Percentiles rank a stretch among this genome's conserved stretches.
Conservation (phyloP, 1,284 basidiomycete species). For the Dichomitus squalens region DNA sequence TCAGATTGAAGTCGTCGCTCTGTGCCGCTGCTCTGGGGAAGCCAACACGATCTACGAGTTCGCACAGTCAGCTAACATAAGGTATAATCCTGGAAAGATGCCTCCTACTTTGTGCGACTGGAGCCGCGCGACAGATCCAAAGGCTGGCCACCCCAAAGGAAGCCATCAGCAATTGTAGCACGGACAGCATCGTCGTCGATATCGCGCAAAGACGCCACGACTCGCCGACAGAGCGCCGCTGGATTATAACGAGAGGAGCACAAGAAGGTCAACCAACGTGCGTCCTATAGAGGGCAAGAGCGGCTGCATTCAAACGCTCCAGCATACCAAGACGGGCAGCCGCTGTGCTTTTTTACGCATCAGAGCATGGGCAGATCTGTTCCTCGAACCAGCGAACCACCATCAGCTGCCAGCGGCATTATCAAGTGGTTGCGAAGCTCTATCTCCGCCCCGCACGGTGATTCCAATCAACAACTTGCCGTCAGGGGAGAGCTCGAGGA, state of each 20-base stretch:
- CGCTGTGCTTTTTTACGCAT: neutral
- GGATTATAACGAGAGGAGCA: neutral
- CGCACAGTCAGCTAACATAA: neutral
- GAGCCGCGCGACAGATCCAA: neutral
- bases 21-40: neutral
- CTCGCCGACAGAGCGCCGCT: neutral
- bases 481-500: too few relatives aligned
- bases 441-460: too few relatives aligned
- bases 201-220: neutral
- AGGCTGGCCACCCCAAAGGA: neutral
- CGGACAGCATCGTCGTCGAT: neutral
- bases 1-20: conserved; percentile 12
- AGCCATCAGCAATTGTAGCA: neutral
- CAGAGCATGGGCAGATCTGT: neutral
- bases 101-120: conserved; percentile 9
- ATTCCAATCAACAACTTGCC: too few relatives aligned
- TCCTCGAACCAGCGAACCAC: too few relatives aligned
- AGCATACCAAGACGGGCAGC: too few relatives aligned
- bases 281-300: neutral
- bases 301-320: too few relatives aligned
- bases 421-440: too few relatives aligned
- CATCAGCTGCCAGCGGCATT: too few relatives aligned
- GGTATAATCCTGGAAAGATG: neutral
- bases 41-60: neutral
- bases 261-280: conserved; percentile 5